These are phyloP conservation scores for Ormosia emarginata DNA, from an alignment of 306 rosid species.

Conservation along the genomic window DNA sequence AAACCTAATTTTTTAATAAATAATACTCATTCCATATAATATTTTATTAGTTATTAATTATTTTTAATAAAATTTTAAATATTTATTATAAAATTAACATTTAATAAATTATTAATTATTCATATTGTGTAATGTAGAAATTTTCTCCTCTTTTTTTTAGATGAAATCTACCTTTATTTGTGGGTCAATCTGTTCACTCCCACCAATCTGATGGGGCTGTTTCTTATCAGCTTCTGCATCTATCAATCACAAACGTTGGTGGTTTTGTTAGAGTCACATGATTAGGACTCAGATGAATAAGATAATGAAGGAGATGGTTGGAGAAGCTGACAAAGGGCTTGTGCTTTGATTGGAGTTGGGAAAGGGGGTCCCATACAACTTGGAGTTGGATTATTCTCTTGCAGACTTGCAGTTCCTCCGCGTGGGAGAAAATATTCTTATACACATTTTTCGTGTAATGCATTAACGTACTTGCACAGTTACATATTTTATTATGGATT, in stretches of 20 bases:
- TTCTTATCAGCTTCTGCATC: background rate
- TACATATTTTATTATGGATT: too few species aligned
- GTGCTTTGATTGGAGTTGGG: background rate
- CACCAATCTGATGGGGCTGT: background rate
- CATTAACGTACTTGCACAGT: too few species aligned
- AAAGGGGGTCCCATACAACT: background rate
- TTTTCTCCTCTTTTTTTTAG: too few species aligned
- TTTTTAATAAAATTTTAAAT: too few species aligned
- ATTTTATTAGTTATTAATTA: too few species aligned
- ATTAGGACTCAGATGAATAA: background rate
- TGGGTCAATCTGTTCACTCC: conserved; percentile 7
- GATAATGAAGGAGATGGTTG: background rate
- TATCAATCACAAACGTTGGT: conserved; percentile 15
- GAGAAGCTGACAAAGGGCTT: too few species aligned
- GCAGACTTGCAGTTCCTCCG: background rate
- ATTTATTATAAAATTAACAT: too few species aligned
- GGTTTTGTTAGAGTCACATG: background rate
- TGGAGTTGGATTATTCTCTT: background rate
- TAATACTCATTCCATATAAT: too few species aligned
- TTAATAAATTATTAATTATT: too few species aligned
- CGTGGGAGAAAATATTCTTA: background rate
- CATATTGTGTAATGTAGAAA: too few species aligned
- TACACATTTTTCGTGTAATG: too few species aligned
- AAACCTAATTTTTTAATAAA: too few species aligned
- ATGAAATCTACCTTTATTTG: background rate